Conservation (phyloP, 768 basidiomycete genomes). For the Boletus patriciae region DNA sequence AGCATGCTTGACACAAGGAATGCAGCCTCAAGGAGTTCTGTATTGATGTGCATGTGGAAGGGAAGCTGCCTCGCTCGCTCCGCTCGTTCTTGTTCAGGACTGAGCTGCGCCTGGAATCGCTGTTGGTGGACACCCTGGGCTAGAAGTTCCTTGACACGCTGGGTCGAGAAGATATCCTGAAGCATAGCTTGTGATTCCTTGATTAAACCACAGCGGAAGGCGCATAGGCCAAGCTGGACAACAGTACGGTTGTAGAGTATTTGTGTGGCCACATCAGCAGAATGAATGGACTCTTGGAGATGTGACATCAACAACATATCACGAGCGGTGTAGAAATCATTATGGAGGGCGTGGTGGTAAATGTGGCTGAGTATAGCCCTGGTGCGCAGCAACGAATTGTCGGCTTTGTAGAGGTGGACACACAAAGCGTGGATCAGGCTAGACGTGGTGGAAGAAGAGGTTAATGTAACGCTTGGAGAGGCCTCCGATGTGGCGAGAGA, state of each 20-base stretch:
- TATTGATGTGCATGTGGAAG: conserved; percentile 99
- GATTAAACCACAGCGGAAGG: conserved; percentile 93
- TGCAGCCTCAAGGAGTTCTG: conserved; percentile 94
- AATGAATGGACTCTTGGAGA: conserved; percentile 93
- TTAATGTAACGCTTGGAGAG: conserved; percentile 62
- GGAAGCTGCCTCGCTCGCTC: conserved; percentile 95
- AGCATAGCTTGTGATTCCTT: conserved; percentile 91
- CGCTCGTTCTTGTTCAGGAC: conserved; percentile 95
- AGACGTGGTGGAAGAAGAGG: conserved; percentile 56
- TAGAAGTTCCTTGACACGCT: conserved; percentile 94
- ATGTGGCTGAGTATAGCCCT: conserved; percentile 98
- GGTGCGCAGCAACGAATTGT: conserved; percentile 88
- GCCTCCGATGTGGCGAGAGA: conserved; percentile 57
- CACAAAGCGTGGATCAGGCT: conserved; percentile 87
- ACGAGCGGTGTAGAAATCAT: conserved; percentile 93
- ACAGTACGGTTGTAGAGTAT: conserved; percentile 97
- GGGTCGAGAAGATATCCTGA: conserved; percentile 94
- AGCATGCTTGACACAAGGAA: conserved; percentile 99
- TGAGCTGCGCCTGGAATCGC: conserved; percentile 73
- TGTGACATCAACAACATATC: conserved; percentile 99
- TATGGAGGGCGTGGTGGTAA: conserved; percentile 95
- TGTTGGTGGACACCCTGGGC: conserved; percentile 96
- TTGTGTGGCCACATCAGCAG: conserved; percentile 95
- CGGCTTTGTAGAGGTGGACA: conserved; percentile 89
- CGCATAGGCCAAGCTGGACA: conserved; percentile 95